These are phyloP conservation scores for Alternaria panax DNA, from an alignment of 2,329 filamentous ascomycete species.

Conservation along the genomic window DNA sequence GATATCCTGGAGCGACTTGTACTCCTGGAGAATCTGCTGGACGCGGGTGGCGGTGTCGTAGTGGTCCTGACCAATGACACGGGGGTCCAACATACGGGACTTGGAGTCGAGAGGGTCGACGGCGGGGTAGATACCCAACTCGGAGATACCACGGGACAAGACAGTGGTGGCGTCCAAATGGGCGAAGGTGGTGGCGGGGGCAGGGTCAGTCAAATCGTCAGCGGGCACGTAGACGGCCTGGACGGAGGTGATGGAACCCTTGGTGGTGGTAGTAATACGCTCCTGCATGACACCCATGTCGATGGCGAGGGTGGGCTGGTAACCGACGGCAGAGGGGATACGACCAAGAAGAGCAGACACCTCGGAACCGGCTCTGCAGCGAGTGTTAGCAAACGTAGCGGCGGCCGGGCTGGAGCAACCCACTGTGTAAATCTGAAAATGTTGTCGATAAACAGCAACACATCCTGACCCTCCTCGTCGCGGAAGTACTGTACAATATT, in stretches of 20 bases:
- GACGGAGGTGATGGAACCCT: constrained; percentile 99
- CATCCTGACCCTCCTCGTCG: constrained; percentile 85
- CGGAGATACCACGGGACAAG: constrained; percentile 99
- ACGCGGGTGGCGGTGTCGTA: constrained; percentile 94
- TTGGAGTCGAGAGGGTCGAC: constrained; percentile 99
- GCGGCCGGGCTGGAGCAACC: too few relatives aligned
- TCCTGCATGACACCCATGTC: constrained; percentile 75
- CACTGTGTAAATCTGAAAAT: constrained; percentile 75
- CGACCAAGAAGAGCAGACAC: constrained; percentile 98
- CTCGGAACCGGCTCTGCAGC: constrained; percentile 88
- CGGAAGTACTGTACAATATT: constrained; percentile 82
- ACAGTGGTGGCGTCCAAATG: constrained; percentile 99
- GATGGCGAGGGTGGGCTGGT: constrained; percentile 62
- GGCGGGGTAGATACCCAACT: constrained; percentile 99
- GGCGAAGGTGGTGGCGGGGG: constrained; percentile 98
- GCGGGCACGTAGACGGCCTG: constrained; percentile 99
- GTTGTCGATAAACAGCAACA: constrained; percentile 99
- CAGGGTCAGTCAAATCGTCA: constrained; percentile 99
- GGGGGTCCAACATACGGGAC: constrained; percentile 98
- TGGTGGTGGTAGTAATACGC: constrained; percentile 99
- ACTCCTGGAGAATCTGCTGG: constrained; percentile 99
- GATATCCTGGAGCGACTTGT: constrained; percentile 99
- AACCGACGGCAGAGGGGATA: constrained; percentile 99
- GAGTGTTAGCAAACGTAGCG: not conserved
- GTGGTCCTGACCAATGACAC: constrained; percentile 97